phyloP scores from a whole-genome alignment of 164 flowering plant species.

The Tinospora cordifolia region DNA sequence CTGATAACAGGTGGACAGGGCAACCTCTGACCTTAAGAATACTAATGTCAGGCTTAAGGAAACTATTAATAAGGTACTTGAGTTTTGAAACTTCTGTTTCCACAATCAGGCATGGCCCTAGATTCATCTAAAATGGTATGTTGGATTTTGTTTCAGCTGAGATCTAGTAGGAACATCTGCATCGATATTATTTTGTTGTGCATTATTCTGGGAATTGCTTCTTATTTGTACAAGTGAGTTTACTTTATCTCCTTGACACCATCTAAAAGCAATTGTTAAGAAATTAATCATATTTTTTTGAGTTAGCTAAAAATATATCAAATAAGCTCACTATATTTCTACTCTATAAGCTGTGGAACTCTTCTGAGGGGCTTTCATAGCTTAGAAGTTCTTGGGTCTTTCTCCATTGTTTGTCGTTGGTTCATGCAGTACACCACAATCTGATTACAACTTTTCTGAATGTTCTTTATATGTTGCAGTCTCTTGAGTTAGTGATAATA shows the following conservation, averaged over 20 bases:
- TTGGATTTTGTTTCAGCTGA: conserved; percentile 49
- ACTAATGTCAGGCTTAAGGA: conserved; percentile 94
- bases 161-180: conserved; percentile 92
- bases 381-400: too few species aligned
- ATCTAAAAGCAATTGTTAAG: background rate
- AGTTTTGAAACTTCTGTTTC: background rate
- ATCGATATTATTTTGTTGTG: conserved; percentile 82
- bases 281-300: too few species aligned
- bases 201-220: conserved; percentile 86
- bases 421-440: background rate
- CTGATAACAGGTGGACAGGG: conserved; percentile 71
- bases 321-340: too few species aligned
- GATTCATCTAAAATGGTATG: background rate
- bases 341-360: too few species aligned
- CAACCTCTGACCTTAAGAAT: conserved; percentile 85
- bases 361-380: too few species aligned
- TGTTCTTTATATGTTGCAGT: background rate
- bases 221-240: conserved; percentile 93
- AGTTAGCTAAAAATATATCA: too few species aligned
- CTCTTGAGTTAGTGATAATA: background rate
- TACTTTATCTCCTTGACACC: background rate
- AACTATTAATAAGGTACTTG: conserved; percentile 75
- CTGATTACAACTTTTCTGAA: background rate
- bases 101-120: background rate
- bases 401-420: too few species aligned